These are phyloP conservation scores for Chalaropsis thielavioides DNA, from an alignment of 2,329 filamentous ascomycete species.

Conservation along the genomic window DNA sequence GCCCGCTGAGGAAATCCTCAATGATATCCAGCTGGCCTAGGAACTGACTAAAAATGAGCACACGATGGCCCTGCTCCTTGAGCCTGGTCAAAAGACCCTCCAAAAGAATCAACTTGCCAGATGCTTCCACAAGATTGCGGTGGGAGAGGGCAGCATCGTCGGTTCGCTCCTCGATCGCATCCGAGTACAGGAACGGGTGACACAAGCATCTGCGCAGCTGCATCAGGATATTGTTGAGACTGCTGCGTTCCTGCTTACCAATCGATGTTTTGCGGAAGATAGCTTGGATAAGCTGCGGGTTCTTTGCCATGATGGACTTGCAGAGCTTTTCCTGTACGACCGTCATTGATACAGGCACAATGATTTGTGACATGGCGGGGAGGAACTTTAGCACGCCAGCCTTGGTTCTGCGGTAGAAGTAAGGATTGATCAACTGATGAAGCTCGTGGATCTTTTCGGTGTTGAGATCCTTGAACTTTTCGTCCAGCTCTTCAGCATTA, in stretches of 20 bases:
- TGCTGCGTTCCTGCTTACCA: slow-evolving; percentile 58
- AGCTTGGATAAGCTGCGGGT: slow-evolving; percentile 72
- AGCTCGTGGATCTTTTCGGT: slow-evolving; percentile 68
- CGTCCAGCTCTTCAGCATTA: slow-evolving; percentile 60
- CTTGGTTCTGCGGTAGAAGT: slow-evolving; percentile 66
- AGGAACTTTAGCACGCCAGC: slow-evolving; percentile 80
- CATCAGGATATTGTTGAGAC: slow-evolving; percentile 86
- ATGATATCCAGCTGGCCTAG: slow-evolving; percentile 74
- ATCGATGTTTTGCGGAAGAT: slow-evolving; percentile 61
- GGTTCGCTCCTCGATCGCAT: slow-evolving; percentile 71
- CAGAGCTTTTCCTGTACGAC: slow-evolving; percentile 86
- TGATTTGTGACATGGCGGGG: slow-evolving; percentile 86
- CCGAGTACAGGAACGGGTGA: slow-evolving; percentile 89
- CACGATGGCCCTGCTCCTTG: slow-evolving; percentile 69
- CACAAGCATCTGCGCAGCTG: slow-evolving; percentile 89
- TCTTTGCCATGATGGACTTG: slow-evolving; percentile 84
- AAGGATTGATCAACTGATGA: slow-evolving; percentile 66
- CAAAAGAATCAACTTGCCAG: slow-evolving; percentile 72
- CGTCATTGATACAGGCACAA: slow-evolving; percentile 91
- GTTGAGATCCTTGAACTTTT: slow-evolving; percentile 61
- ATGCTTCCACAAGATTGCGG: slow-evolving; percentile 78
- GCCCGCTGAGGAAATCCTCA: slow-evolving; percentile 74
- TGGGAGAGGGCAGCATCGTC: slow-evolving; percentile 48
- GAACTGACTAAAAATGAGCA: slow-evolving; percentile 94
- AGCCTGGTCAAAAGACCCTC: slow-evolving; percentile 79